These are phyloP conservation scores for Aspergillus latus DNA, from an alignment of 2,329 filamentous ascomycete genomes.

Conservation along the genomic window DNA sequence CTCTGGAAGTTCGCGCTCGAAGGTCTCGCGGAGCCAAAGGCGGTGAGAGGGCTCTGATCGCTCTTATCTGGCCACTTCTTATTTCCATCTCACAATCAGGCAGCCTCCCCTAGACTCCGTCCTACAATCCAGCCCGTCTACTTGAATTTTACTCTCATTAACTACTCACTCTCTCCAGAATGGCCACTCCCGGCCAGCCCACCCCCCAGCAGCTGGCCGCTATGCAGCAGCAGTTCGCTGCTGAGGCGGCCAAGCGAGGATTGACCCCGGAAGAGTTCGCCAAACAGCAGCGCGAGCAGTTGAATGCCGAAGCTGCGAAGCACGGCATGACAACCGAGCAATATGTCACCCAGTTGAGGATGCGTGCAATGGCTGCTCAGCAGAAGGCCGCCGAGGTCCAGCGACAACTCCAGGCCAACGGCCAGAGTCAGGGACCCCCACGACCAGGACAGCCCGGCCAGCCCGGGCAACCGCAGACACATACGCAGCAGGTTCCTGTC, in stretches of 20 bases:
- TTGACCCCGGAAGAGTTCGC: constrained; percentile 84
- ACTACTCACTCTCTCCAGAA: constrained; percentile 19
- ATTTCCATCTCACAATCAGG: constrained; percentile 11
- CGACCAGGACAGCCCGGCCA: constrained; percentile 22
- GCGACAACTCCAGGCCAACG: constrained; percentile 36
- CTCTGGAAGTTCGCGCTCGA: not conserved
- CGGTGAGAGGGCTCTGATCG: constrained; percentile 17
- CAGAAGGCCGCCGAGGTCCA: constrained; percentile 38
- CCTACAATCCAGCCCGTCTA: not conserved
- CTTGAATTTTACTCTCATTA: not conserved
- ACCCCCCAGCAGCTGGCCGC: constrained; percentile 79
- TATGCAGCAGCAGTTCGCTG: constrained; percentile 79
- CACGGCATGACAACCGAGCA: constrained; percentile 53
- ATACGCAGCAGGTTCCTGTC: constrained; percentile 49
- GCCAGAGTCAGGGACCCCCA: constrained; percentile 8
- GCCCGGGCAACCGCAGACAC: constrained; percentile 32
- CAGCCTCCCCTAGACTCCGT: not conserved
- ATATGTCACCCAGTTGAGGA: constrained; percentile 46
- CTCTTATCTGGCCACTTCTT: constrained; percentile 25
- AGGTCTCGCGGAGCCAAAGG: constrained; percentile 14
- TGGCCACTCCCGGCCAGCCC: constrained; percentile 51
- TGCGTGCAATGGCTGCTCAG: constrained; percentile 49
- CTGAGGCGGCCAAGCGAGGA: constrained; percentile 79
- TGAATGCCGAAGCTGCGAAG: constrained; percentile 52
- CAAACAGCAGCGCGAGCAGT: constrained; percentile 54